Evolutionary conservation across 2,329 filamentous ascomycete species (phyloP).

Genomic region (Cercospora zeae-maydis): DNA sequence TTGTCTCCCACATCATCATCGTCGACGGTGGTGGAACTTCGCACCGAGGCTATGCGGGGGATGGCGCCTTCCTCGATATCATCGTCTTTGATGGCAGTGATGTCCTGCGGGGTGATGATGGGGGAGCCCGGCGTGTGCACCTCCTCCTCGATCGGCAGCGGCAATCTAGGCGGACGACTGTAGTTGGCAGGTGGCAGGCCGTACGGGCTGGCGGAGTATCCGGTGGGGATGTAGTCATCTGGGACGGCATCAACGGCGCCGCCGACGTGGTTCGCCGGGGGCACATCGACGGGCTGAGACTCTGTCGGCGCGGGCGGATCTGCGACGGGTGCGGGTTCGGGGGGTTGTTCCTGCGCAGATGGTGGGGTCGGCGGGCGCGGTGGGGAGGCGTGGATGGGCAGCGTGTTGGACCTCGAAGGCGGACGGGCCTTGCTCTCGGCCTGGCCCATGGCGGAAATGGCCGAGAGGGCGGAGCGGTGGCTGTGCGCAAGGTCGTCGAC

Average conservation of each 20-base stretch:
- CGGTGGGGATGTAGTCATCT: conserved; percentile 26
- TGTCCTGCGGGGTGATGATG: conserved; percentile 70
- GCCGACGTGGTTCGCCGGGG: conserved; percentile 23
- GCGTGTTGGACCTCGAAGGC: conserved; percentile 27
- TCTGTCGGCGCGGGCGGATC: conserved; percentile 24
- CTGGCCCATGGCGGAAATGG: conserved; percentile 26
- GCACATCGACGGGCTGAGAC: conserved; percentile 41
- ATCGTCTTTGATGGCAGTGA: conserved; percentile 46
- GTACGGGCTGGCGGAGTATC: conserved; percentile 34
- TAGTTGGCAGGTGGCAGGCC: conserved; percentile 43
- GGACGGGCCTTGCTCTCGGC: conserved; percentile 23
- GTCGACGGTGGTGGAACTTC: conserved; percentile 61
- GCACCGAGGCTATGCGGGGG: conserved; percentile 53
- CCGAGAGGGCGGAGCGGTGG: conserved; percentile 16
- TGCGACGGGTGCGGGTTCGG: conserved; percentile 11
- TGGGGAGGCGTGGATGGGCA: conserved; percentile 23
- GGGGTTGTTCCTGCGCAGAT: conserved; percentile 13
- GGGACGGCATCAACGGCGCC: conserved; percentile 16
- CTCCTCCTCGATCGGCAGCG: conserved; percentile 90
- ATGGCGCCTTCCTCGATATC: conserved; percentile 49
- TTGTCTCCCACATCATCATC: conserved; percentile 64
- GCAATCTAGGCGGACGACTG: conserved; percentile 77
- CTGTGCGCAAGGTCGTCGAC: conserved; percentile 14
- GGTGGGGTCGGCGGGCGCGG: conserved; percentile 12
- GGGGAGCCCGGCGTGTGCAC: conserved; percentile 85